These are phyloP conservation scores for Dictyostelium citrinum DNA, from an alignment of 78 protist species.

Conservation along the genomic window DNA sequence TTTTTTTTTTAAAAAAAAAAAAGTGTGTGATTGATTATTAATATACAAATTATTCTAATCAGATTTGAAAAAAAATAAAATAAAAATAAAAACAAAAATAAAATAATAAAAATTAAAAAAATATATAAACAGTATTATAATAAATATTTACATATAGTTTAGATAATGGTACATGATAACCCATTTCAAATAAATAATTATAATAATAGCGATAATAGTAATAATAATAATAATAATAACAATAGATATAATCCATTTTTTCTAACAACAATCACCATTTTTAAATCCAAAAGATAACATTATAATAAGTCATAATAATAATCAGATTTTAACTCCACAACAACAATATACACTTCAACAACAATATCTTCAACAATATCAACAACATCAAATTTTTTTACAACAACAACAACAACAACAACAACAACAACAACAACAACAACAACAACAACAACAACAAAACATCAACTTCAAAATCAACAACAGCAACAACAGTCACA, in stretches of 20 bases:
- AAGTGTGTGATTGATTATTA: background rate
- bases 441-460: background rate
- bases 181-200: background rate
- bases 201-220: background rate
- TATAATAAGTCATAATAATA: background rate
- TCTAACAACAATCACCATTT: background rate
- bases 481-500: background rate
- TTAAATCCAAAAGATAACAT: background rate
- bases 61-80: too few species aligned
- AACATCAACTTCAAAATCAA: background rate
- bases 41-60: background rate
- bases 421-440: background rate
- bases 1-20: background rate
- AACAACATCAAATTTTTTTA: background rate
- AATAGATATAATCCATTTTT: background rate
- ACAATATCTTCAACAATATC: background rate
- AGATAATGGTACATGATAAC: background rate
- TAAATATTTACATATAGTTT: background rate
- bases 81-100: too few species aligned
- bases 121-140: background rate
- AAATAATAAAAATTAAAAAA: too few species aligned
- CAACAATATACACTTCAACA: background rate
- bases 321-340: background rate
- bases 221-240: background rate
- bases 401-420: background rate